A percentile compares a stretch with the other conserved stretches of the same genome.
phyloP scores from a whole-genome alignment of 352 stramenopile species.

The Phytopythium oedochilum region DNA sequence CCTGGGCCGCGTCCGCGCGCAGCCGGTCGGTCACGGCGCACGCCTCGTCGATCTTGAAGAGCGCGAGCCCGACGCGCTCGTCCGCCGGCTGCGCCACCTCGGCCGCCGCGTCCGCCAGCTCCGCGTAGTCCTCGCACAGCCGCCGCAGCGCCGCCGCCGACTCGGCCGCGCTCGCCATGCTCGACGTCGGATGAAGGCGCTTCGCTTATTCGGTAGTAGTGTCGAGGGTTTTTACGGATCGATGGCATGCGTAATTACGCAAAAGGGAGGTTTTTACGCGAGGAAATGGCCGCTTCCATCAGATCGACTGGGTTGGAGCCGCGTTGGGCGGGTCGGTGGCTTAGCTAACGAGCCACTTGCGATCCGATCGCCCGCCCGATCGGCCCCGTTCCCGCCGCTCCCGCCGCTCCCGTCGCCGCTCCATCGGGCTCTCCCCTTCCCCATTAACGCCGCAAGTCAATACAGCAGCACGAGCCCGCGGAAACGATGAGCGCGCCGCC shows the following conservation, averaged over 20 bases:
- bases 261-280: too few species aligned
- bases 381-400: too few species aligned
- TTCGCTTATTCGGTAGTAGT: too few species aligned
- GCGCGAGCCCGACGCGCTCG: constrained; percentile 66
- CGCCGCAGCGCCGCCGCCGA: constrained; percentile 23
- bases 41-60: constrained; percentile 83
- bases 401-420: not conserved
- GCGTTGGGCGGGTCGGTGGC: too few species aligned
- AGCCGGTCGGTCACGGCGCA: constrained; percentile 42
- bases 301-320: not conserved
- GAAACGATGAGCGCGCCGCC: constrained; percentile 15
- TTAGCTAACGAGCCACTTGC: too few species aligned
- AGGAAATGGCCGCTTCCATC: not conserved
- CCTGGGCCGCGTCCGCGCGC: constrained; percentile 41
- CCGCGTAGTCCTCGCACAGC: constrained; percentile 64
- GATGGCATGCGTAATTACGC: constrained; percentile 3
- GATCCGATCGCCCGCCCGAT: too few species aligned
- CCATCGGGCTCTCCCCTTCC: not conserved
- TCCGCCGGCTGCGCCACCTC: constrained; percentile 52
- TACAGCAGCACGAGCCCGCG: not conserved
- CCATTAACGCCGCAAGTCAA: too few species aligned
- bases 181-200: too few species aligned
- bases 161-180: not conserved
- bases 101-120: constrained; percentile 56
- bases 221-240: too few species aligned